Evolutionary conservation across 108 stramenopile species (phyloP).

Genomic region (Ochromonas danica): DNA sequence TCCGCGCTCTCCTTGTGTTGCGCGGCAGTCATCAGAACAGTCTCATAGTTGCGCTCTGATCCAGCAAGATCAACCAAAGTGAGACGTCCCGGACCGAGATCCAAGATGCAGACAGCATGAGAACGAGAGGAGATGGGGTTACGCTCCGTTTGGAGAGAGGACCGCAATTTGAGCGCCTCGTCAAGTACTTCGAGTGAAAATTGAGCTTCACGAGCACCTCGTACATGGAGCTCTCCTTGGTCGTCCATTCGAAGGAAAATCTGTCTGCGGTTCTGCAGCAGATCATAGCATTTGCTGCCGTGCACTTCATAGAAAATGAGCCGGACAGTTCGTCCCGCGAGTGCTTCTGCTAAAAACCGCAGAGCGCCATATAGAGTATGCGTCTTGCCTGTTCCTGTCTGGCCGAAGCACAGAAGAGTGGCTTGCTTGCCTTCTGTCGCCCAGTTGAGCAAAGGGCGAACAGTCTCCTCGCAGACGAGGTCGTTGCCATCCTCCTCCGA

Average conservation of each 20-base stretch:
- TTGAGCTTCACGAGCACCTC: background rate
- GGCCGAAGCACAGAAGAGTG: conserved; percentile 25
- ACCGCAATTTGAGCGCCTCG: background rate
- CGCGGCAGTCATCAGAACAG: conserved; percentile 4
- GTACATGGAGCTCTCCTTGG: background rate
- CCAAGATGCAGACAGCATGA: conserved; percentile 31
- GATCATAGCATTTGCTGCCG: conserved; percentile 30
- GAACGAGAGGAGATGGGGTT: conserved; percentile 33
- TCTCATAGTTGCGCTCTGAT: conserved; percentile 40
- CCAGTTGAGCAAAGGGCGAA: background rate
- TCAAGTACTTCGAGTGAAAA: background rate
- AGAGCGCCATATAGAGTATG: conserved; percentile 24
- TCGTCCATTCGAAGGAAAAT: background rate
- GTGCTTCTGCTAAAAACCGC: background rate
- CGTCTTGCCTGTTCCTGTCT: conserved; percentile 35
- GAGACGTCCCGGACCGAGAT: background rate
- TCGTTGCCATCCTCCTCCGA: background rate
- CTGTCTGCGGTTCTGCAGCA: background rate
- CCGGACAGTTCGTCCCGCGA: background rate
- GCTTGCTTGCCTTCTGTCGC: background rate
- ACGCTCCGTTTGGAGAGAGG: conserved; percentile 8
- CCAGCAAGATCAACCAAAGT: conserved; percentile 38
- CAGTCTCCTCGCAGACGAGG: background rate
- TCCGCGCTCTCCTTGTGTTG: conserved; percentile 30
- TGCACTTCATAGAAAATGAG: conserved; percentile 29